phyloP scores from a whole-genome alignment of 345 rosid species.

The Schrenkiella parvula region DNA sequence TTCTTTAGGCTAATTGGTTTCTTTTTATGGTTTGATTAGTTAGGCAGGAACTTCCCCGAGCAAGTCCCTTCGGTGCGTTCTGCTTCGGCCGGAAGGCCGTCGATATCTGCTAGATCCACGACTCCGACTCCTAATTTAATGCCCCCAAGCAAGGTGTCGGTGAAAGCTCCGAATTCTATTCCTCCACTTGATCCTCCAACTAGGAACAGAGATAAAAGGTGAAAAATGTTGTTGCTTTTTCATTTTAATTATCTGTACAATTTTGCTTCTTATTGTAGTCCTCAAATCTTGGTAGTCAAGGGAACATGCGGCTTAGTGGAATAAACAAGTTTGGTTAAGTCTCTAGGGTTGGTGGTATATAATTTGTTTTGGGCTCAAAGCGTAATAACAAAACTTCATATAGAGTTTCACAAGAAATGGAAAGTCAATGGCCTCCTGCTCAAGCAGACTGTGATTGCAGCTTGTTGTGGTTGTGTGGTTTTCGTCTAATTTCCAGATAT shows the following conservation, averaged over 20 bases:
- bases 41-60: slow-evolving; percentile 92
- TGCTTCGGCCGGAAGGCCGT: slow-evolving; percentile 81
- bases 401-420: slow-evolving; percentile 8
- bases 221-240: slow-evolving; percentile 8
- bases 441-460: background rate
- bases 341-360: background rate
- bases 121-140: slow-evolving; percentile 43
- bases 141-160: slow-evolving; percentile 56
- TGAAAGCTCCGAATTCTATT: slow-evolving; percentile 54
- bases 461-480: background rate
- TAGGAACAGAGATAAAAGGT: slow-evolving; percentile 49
- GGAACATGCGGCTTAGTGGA: slow-evolving; percentile 6
- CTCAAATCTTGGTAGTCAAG: slow-evolving; percentile 1
- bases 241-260: background rate
- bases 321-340: background rate
- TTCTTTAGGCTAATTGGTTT: slow-evolving; percentile 24
- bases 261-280: background rate
- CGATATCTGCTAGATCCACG: slow-evolving; percentile 45
- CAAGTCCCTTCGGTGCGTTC: slow-evolving; percentile 68
- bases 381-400: background rate
- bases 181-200: slow-evolving; percentile 70
- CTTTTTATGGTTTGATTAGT: slow-evolving; percentile 51
- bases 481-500: slow-evolving; percentile 1
- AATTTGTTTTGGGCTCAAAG: background rate
- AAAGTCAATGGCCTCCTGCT: background rate